phyloP scores from a whole-genome alignment of 2,329 filamentous ascomycete genomes.

The Cryphonectria japonica region DNA sequence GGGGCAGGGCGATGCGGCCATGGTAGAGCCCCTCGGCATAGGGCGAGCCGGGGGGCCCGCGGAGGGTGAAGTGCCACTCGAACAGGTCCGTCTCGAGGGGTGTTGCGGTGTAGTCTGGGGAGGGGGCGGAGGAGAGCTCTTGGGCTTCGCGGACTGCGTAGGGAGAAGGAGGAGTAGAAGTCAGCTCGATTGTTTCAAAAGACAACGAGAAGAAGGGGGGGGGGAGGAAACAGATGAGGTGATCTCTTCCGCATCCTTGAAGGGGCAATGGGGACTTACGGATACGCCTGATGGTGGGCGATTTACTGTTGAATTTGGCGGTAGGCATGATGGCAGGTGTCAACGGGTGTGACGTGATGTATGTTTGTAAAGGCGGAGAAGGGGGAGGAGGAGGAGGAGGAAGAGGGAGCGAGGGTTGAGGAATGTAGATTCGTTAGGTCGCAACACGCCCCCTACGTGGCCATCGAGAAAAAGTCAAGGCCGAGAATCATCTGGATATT shows the following conservation, averaged over 20 bases:
- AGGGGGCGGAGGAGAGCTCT: constrained; percentile 80
- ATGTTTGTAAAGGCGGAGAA: background rate
- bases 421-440: background rate
- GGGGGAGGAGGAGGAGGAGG: no score
- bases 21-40: constrained; percentile 89
- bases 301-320: constrained; percentile 70
- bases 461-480: background rate
- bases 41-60: constrained; percentile 79
- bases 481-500: background rate
- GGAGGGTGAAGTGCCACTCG: constrained; percentile 99
- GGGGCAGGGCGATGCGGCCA: constrained; percentile 88
- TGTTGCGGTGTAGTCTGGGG: constrained; percentile 80
- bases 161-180: constrained; percentile 34
- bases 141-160: constrained; percentile 80
- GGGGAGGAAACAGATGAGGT: background rate
- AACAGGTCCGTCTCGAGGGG: constrained; percentile 90
- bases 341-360: background rate
- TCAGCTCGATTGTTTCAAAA: background rate
- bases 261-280: constrained; percentile 50
- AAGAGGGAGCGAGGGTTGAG: background rate
- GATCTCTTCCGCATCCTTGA: background rate
- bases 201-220: background rate
- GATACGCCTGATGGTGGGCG: constrained; percentile 83
- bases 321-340: constrained; percentile 43
- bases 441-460: background rate